phyloP scores from a whole-genome alignment of 1,284 basidiomycete species.

The Irpex lacteus region DNA sequence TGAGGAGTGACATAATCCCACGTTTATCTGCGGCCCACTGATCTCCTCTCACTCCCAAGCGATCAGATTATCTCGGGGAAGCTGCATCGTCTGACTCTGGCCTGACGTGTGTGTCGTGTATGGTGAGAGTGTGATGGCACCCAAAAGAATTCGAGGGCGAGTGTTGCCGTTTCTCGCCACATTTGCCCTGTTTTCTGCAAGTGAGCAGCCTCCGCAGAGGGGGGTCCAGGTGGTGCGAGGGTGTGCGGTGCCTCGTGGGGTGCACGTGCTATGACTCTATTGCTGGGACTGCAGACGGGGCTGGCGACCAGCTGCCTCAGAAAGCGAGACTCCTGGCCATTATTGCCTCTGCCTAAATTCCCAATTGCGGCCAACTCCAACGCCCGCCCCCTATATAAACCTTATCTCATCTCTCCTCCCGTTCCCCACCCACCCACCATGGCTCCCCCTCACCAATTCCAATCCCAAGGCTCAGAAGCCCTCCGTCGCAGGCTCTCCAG shows the following conservation, averaged over 20 bases:
- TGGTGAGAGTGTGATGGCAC: neutral
- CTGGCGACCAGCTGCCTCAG: neutral
- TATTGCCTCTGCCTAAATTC: neutral
- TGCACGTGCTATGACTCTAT: constrained; percentile 9
- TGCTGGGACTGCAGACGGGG: neutral
- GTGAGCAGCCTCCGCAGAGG: neutral
- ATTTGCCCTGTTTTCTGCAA: neutral
- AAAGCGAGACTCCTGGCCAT: neutral
- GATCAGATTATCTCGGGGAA: neutral
- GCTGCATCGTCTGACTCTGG: neutral
- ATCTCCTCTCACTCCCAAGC: neutral
- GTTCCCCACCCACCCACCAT: constrained; percentile 31
- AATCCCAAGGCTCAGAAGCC: constrained; percentile 59
- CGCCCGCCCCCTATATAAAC: constrained; percentile 14
- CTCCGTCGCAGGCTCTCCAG: constrained; percentile 67
- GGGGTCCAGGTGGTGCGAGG: neutral
- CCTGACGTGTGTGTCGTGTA: neutral
- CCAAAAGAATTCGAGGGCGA: neutral
- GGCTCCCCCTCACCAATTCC: constrained; percentile 45
- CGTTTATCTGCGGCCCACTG: constrained; percentile 2
- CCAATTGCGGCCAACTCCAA: neutral
- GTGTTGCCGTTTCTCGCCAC: neutral
- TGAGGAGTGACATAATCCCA: constrained; percentile 4
- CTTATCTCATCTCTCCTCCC: constrained; percentile 6
- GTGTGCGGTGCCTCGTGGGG: neutral